Evolutionary conservation across 2,329 filamentous ascomycete species (phyloP).

Genomic region (Epicoccum nigrum): DNA sequence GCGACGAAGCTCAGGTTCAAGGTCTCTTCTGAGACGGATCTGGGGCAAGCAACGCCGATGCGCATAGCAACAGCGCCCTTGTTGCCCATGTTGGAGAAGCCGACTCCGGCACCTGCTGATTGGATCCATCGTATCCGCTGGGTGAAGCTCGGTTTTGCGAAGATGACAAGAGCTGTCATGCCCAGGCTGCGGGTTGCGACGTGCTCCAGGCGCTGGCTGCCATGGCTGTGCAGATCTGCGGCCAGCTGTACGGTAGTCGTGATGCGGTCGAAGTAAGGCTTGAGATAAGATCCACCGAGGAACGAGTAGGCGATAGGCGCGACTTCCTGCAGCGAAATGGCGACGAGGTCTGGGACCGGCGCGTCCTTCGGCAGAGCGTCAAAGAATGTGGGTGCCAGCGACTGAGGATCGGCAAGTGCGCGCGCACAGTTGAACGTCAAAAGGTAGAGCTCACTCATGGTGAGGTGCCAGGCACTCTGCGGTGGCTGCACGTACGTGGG

Average conservation of each 20-base stretch:
- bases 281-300: conserved; percentile 79
- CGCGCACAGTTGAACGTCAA: conserved; percentile 91
- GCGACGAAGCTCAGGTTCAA: conserved; percentile 83
- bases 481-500: conserved; percentile 20
- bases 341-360: conserved; percentile 69
- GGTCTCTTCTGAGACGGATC: conserved; percentile 43
- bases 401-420: conserved; percentile 68
- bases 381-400: conserved; percentile 72
- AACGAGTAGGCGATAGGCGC: conserved; percentile 85
- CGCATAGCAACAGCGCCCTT: conserved; percentile 89
- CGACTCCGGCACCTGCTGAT: conserved; percentile 83
- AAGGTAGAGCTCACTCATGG: conserved; percentile 71
- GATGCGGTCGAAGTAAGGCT: conserved; percentile 76
- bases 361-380: conserved; percentile 45
- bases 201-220: conserved; percentile 66
- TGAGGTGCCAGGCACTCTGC: conserved; percentile 3
- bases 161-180: conserved; percentile 89
- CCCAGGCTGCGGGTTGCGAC: conserved; percentile 77
- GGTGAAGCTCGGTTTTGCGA: conserved; percentile 68
- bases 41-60: conserved; percentile 61
- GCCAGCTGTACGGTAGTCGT: conserved; percentile 74
- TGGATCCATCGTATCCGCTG: conserved; percentile 69
- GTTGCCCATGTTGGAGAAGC: conserved; percentile 87
- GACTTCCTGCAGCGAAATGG: conserved; percentile 81
- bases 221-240: conserved; percentile 54